phyloP scores from a whole-genome alignment of 495 filamentous ascomycete species.

The Penicillium paxilli region DNA sequence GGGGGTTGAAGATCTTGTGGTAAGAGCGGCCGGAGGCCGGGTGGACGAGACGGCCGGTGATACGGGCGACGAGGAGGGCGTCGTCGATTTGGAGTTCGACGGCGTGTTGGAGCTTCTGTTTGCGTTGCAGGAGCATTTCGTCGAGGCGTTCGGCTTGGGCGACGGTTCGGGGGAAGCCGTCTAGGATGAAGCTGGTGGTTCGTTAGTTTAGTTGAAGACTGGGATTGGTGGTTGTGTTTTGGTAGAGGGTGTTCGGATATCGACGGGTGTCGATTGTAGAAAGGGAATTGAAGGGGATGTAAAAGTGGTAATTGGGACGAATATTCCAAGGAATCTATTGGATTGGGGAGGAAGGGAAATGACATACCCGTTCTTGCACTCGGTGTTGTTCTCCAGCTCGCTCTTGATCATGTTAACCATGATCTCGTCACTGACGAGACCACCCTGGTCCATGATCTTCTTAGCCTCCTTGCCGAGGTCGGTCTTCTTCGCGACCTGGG shows the following conservation, averaged over 20 bases:
- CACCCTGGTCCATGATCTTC: conserved; percentile 99
- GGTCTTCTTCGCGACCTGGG: conserved; percentile 98
- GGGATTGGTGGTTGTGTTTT: not conserved
- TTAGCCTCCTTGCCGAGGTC: conserved; percentile 92
- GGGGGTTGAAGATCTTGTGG: conserved; percentile 99
- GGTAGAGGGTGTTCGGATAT: not conserved
- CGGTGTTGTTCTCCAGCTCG: conserved; percentile 88
- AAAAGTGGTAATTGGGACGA: not conserved
- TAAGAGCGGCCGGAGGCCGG: conserved; percentile 94
- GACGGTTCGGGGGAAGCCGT: conserved; percentile 96
- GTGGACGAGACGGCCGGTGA: conserved; percentile 95
- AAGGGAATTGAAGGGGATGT: not conserved
- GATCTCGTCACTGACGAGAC: conserved; percentile 97
- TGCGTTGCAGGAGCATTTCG: conserved; percentile 73
- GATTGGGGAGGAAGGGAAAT: no score
- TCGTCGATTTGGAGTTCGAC: conserved; percentile 98
- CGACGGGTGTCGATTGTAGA: not conserved
- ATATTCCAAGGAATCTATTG: no score
- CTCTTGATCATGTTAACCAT: conserved; percentile 99
- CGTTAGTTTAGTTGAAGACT: no score
- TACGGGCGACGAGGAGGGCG: conserved; percentile 85
- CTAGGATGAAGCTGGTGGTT: conserved; percentile 84
- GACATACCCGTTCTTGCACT: conserved; percentile 86
- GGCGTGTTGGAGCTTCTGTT: conserved; percentile 85
- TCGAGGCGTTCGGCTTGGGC: conserved; percentile 93